These are phyloP conservation scores for Parmales sp. DNA, from an alignment of 108 stramenopile genomes.

Conservation along the genomic window DNA sequence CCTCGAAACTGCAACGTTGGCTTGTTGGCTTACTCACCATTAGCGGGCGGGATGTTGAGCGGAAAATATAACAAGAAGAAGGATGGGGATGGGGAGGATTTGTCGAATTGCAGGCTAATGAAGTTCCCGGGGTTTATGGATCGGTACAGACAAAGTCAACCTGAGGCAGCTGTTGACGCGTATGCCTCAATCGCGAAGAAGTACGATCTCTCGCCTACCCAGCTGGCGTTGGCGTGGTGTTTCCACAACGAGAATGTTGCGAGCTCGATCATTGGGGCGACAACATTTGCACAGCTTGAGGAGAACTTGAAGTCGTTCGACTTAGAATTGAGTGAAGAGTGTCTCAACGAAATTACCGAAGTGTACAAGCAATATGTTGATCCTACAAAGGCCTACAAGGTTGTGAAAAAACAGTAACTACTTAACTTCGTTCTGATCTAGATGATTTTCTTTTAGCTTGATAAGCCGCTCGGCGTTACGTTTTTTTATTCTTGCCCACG, in stretches of 20 bases:
- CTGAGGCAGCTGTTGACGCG: slow-evolving; percentile 55
- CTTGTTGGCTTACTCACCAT: slow-evolving; percentile 74
- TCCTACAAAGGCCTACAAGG: slow-evolving; percentile 58
- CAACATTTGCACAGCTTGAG: slow-evolving; percentile 61
- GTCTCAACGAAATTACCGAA: slow-evolving; percentile 38
- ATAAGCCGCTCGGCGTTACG: too few species aligned
- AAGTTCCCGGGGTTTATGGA: slow-evolving; percentile 78
- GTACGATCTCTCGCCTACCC: slow-evolving; percentile 48
- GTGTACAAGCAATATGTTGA: slow-evolving; percentile 71
- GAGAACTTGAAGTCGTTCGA: slow-evolving; percentile 57
- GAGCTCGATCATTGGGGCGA: slow-evolving; percentile 85
- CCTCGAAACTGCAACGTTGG: slow-evolving; percentile 63
- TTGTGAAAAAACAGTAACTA: too few species aligned
- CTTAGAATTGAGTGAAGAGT: slow-evolving; percentile 44
- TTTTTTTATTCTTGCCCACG: too few species aligned
- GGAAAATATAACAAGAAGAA: slow-evolving; percentile 57
- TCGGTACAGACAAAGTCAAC: slow-evolving; percentile 50
- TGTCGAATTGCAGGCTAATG: slow-evolving; percentile 50
- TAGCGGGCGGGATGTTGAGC: slow-evolving; percentile 77
- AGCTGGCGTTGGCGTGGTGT: slow-evolving; percentile 76
- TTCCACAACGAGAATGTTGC: slow-evolving; percentile 68
- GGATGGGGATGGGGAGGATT: slow-evolving; percentile 20
- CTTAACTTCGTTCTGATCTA: too few species aligned
- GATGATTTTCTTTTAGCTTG: too few species aligned
- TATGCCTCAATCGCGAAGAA: slow-evolving; percentile 56